phyloP scores from a whole-genome alignment of 345 rosid species.

The Eucalyptus cloeziana region DNA sequence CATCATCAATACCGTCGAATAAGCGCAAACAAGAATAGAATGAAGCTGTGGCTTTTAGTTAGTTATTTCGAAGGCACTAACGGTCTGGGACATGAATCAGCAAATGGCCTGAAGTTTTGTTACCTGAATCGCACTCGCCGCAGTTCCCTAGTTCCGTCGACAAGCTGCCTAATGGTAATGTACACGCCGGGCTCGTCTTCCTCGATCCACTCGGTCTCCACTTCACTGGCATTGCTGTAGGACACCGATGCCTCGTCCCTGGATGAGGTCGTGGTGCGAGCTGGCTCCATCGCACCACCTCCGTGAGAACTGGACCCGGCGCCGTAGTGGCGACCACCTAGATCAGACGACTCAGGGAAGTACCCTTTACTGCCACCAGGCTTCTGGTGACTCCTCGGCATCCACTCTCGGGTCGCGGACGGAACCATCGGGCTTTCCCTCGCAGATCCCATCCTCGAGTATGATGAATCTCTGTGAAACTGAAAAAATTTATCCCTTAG shows the following conservation, averaged over 20 bases:
- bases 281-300: constrained; percentile 45
- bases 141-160: constrained; percentile 88
- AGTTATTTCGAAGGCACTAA: not conserved
- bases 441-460: constrained; percentile 62
- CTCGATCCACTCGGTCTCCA: constrained; percentile 92
- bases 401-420: constrained; percentile 40
- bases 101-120: not conserved
- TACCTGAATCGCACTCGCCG: constrained; percentile 99
- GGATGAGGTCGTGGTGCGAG: constrained; percentile 79
- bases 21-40: not conserved
- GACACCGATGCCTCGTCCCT: constrained; percentile 84
- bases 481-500: not conserved
- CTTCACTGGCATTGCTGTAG: constrained; percentile 82
- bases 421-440: constrained; percentile 62
- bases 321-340: constrained; percentile 16
- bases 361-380: constrained; percentile 8
- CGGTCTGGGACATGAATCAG: not conserved
- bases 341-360: constrained; percentile 12
- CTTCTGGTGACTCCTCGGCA: constrained; percentile 59
- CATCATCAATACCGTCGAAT: not conserved
- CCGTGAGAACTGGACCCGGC: constrained; percentile 48
- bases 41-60: not conserved
- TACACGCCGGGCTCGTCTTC: constrained; percentile 91
- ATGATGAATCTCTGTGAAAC: constrained; percentile 71
- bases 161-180: constrained; percentile 81